These are phyloP conservation scores for Yamadazyma dendronema DNA, from an alignment of 1,139 yeast genomes.

Conservation along the genomic window DNA sequence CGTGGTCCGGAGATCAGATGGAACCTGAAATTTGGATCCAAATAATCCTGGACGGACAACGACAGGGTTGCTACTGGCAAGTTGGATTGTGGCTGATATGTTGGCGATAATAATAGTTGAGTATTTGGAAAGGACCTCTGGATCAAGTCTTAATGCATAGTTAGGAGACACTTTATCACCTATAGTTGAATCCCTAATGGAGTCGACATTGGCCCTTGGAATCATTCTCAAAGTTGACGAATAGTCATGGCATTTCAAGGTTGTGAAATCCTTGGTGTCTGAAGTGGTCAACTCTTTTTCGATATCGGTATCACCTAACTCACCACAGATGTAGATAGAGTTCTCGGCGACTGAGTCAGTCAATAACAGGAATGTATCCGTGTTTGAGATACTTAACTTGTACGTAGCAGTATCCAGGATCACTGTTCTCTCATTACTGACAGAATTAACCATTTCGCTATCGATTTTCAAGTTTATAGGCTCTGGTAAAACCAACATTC, in stretches of 20 bases:
- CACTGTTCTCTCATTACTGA: background rate
- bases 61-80: background rate
- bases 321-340: conserved; percentile 4
- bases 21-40: conserved; percentile 1
- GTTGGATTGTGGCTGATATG: conserved; percentile 4
- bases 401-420: background rate
- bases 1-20: conserved; percentile 34
- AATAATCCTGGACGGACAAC: conserved; percentile 2
- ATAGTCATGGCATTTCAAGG: conserved; percentile 45
- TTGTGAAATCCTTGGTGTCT: conserved; percentile 18
- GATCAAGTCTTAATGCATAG: conserved; percentile 23
- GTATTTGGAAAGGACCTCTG: conserved; percentile 1
- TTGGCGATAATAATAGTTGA: conserved; percentile 4
- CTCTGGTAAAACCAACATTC: background rate
- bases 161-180: conserved; percentile 50
- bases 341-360: background rate
- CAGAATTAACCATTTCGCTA: background rate
- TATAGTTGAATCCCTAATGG: conserved; percentile 45
- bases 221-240: conserved; percentile 19
- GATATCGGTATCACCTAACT: conserved; percentile 1
- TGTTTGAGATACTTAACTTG: background rate
- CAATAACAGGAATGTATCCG: conserved; percentile 3
- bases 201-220: conserved; percentile 40
- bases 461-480: conserved; percentile 2
- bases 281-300: conserved; percentile 22